These are phyloP conservation scores for Gracilaria domingensis DNA, from an alignment of 23 red algal genomes.

Conservation along the genomic window DNA sequence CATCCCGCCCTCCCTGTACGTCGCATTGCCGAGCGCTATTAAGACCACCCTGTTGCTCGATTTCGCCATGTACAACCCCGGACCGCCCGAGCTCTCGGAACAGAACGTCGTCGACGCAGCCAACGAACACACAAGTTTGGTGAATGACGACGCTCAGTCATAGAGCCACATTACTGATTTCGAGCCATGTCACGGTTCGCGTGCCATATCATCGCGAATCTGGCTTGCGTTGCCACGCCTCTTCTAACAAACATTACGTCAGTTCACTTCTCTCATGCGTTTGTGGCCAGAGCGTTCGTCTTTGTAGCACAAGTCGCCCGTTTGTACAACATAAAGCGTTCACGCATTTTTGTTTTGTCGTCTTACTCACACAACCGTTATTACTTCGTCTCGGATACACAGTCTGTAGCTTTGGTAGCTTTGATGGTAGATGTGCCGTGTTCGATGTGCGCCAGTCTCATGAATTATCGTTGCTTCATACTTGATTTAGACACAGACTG, in stretches of 20 bases:
- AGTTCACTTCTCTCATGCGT: background rate
- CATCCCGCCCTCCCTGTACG: conserved; percentile 81
- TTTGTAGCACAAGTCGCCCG: background rate
- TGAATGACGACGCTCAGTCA: background rate
- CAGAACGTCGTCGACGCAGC: background rate
- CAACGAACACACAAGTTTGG: conserved; percentile 11
- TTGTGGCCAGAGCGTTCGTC: no score
- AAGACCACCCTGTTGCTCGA: conserved; percentile 84
- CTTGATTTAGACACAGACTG: no score
- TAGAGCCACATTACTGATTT: no score
- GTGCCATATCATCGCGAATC: no score
- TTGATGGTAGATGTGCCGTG: no score
- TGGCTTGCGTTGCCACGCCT: no score
- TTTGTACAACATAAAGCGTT: background rate
- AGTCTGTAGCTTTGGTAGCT: no score
- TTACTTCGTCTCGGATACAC: no score
- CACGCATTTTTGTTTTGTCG: background rate
- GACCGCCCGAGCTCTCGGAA: background rate
- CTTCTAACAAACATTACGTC: no score
- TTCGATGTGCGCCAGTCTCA: no score
- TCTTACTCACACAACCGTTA: background rate
- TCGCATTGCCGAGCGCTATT: conserved; percentile 40
- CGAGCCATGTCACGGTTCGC: no score
- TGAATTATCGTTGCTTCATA: no score
- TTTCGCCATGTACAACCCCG: conserved; percentile 75